phyloP scores from a whole-genome alignment of 73 alveolate species.

The Breviolum minutum region DNA sequence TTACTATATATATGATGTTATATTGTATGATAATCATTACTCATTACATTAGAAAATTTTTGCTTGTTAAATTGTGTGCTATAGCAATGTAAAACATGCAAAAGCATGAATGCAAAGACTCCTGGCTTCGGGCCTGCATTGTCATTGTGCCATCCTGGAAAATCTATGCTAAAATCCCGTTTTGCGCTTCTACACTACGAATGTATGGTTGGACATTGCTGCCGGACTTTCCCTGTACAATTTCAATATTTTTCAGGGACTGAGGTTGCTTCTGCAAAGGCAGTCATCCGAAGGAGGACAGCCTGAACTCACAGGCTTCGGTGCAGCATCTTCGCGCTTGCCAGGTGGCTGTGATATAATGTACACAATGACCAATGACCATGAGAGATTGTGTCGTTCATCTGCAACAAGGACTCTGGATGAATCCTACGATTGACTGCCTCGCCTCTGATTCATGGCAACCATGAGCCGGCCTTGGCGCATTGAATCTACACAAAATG shows the following conservation, averaged over 20 bases:
- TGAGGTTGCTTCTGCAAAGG: conserved; percentile 12
- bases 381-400: neutral
- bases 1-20: too few relatives aligned
- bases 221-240: too few relatives aligned
- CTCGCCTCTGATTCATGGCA: conserved; percentile 56
- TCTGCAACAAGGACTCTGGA: neutral
- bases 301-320: neutral
- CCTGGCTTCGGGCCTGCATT: conserved; percentile 53
- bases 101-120: neutral
- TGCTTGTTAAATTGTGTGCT: too few relatives aligned
- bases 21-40: too few relatives aligned
- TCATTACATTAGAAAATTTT: too few relatives aligned
- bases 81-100: too few relatives aligned
- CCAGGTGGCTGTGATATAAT: too few relatives aligned
- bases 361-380: too few relatives aligned
- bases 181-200: too few relatives aligned
- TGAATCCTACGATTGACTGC: too few relatives aligned
- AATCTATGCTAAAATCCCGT: neutral
- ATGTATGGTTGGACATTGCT: too few relatives aligned
- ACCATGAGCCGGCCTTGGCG: conserved; percentile 43
- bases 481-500: neutral
- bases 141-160: conserved; percentile 34
- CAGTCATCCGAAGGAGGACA: conserved; percentile 3
- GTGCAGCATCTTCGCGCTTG: neutral
- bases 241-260: neutral